Conservation (phyloP, 2,329 filamentous ascomycete species). For the Cryphonectria radicalis region DNA sequence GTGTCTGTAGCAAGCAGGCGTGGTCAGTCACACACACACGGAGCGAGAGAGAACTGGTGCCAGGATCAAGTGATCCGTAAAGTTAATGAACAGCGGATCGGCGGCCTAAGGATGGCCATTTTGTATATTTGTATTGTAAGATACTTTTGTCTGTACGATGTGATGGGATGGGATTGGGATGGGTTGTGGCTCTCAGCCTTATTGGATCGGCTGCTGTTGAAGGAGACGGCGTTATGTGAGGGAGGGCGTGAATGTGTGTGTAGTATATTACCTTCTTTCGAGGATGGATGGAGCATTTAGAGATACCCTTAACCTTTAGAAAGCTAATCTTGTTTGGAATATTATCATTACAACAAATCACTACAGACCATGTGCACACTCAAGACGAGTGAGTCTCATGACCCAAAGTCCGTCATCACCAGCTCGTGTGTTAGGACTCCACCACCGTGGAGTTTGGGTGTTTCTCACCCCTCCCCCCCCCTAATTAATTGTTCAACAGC, state of each 20-base stretch:
- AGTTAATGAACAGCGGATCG: background rate
- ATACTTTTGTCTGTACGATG: background rate
- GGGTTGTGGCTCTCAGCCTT: background rate
- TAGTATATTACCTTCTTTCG: background rate
- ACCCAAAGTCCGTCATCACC: background rate
- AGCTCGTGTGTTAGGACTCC: background rate
- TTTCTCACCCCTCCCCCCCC: background rate
- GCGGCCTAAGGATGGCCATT: background rate
- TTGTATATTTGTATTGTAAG: background rate
- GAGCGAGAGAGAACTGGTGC: no score
- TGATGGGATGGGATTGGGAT: background rate
- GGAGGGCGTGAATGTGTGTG: background rate
- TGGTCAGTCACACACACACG: background rate
- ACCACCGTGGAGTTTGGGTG: background rate
- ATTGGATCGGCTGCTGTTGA: background rate
- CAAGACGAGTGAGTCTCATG: background rate
- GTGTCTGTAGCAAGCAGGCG: background rate
- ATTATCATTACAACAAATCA: background rate
- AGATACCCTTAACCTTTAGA: constrained; percentile 3
- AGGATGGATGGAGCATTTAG: constrained; percentile 1
- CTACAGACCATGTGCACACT: background rate
- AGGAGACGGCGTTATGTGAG: background rate
- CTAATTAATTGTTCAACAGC: no score
- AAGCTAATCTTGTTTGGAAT: background rate
- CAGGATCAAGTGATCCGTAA: background rate